phyloP scores from a whole-genome alignment of 371 early-diverging fungal species.

The Mucor lusitanicus region DNA sequence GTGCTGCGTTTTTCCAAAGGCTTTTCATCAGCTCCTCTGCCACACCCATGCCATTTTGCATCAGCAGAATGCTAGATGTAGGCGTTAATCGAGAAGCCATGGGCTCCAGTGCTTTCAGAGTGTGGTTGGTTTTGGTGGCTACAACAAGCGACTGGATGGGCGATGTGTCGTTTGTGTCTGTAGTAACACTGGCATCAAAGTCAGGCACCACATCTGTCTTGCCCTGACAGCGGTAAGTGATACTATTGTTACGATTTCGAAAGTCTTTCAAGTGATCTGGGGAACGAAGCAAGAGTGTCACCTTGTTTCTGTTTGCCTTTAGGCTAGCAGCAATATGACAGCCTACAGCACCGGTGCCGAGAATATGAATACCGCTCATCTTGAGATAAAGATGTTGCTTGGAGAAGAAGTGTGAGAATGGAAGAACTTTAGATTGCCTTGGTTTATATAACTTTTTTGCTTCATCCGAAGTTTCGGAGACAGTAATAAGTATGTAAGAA shows the following conservation, averaged over 20 bases:
- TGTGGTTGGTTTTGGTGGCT: conserved; percentile 53
- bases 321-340: conserved; percentile 38
- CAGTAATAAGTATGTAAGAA: too few species aligned
- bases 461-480: neutral
- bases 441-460: neutral
- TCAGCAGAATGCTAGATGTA: conserved; percentile 45
- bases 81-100: conserved; percentile 38
- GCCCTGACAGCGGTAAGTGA: conserved; percentile 23
- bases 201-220: conserved; percentile 7
- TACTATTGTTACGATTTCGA: conserved; percentile 19
- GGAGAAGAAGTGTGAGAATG: neutral
- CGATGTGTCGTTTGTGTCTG: neutral
- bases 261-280: conserved; percentile 26
- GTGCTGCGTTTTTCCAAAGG: conserved; percentile 24
- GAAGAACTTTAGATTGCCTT: neutral
- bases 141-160: conserved; percentile 33
- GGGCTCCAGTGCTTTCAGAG: conserved; percentile 40
- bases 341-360: conserved; percentile 52
- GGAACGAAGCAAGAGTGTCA: conserved; percentile 37
- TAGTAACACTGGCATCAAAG: conserved; percentile 8
- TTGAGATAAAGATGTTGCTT: neutral
- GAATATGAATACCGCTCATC: conserved; percentile 44
- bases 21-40: conserved; percentile 48
- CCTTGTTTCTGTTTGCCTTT: conserved; percentile 25
- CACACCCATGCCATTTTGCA: conserved; percentile 72